A percentile compares a stretch with the other conserved stretches of the same genome.
Conservation (phyloP, 306 rosid species). For the Crataegus laevigata region DNA sequence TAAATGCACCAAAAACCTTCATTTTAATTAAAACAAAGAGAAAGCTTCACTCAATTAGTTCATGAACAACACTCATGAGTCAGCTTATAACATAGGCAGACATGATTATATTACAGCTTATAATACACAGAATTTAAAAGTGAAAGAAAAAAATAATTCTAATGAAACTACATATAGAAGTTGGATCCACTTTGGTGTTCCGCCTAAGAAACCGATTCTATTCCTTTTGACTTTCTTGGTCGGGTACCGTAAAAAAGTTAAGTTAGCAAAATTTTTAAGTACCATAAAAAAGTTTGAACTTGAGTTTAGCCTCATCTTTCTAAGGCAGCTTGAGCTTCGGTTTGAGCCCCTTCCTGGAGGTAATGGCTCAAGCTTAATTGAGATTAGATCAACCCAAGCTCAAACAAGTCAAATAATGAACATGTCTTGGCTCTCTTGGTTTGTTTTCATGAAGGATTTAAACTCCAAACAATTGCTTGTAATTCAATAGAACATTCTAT, state of each 20-base stretch:
- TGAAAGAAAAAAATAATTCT: neutral
- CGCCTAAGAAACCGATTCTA: neutral
- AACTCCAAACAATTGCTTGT: neutral
- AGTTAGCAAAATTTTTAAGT: neutral
- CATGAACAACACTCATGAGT: neutral
- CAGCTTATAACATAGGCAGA: neutral
- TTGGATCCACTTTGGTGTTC: too few species aligned
- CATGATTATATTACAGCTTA: neutral
- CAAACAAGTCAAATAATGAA: neutral
- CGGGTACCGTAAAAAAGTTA: neutral
- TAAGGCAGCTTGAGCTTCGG: neutral
- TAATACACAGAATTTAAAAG: neutral
- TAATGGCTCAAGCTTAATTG: neutral
- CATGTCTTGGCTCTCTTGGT: neutral
- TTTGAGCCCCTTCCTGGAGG: neutral
- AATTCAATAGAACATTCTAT: neutral
- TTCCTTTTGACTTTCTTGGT: neutral
- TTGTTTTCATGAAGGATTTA: neutral
- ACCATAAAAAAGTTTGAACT: neutral
- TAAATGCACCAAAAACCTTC: slow-evolving; percentile 97
- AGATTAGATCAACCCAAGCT: neutral
- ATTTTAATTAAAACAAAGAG: slow-evolving; percentile 19
- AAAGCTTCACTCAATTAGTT: neutral
- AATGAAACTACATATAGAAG: neutral
- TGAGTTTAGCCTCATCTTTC: neutral